Conservation (phyloP, 805 yeast genomes). For the Wickerhamomyces strasburgensis region DNA sequence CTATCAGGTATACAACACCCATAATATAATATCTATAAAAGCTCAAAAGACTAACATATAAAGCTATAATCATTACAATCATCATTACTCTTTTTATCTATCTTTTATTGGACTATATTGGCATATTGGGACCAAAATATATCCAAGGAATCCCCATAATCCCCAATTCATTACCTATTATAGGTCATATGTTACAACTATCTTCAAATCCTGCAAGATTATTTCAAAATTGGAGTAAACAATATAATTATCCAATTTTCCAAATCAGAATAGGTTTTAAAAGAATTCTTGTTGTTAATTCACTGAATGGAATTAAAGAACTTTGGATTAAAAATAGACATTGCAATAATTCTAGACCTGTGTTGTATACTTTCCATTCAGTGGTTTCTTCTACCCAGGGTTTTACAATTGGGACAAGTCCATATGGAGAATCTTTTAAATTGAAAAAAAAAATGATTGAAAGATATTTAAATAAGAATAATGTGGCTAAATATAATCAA, state of each 20-base stretch:
- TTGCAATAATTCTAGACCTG: conserved; percentile 64
- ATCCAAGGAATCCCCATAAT: conserved; percentile 38
- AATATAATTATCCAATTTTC: conserved; percentile 43
- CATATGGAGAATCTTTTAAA: conserved; percentile 43
- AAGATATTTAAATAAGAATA: conserved; percentile 35
- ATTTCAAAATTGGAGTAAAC: conserved; percentile 41
- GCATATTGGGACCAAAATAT: conserved; percentile 24
- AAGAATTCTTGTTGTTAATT: conserved; percentile 61
- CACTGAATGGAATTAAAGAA: conserved; percentile 46
- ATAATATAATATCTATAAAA: no score
- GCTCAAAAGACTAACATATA: no score
- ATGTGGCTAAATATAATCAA: conserved; percentile 27
- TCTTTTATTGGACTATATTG: conserved; percentile 16
- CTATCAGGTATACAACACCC: no score
- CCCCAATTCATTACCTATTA: conserved; percentile 41
- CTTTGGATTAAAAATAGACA: conserved; percentile 49
- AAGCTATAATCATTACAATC: no score
- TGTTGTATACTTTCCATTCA: conserved; percentile 60
- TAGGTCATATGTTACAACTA: conserved; percentile 46
- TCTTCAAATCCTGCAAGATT: conserved; percentile 44
- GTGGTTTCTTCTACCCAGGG: conserved; percentile 52
- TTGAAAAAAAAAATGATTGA: conserved; percentile 45
- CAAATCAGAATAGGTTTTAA: conserved; percentile 59
- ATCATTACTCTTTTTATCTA: no score
- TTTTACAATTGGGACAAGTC: conserved; percentile 63